Conservation (phyloP, 2,329 filamentous ascomycete species). For the Coniochaeta sp. region DNA sequence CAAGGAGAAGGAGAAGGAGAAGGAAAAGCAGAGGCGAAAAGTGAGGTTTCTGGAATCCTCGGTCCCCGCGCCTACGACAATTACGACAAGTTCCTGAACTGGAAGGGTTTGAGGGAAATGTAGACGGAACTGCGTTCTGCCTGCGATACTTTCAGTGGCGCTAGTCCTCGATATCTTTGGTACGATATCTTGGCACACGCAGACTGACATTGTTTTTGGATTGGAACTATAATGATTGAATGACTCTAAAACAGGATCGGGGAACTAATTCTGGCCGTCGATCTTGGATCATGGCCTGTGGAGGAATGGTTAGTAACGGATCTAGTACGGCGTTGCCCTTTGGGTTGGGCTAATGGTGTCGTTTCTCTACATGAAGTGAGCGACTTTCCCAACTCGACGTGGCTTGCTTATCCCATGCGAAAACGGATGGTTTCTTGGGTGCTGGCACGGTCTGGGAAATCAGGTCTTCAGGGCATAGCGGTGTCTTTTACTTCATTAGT, state of each 20-base stretch:
- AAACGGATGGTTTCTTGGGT: neutral
- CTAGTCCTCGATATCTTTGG: neutral
- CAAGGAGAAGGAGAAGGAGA: slow-evolving; percentile 24
- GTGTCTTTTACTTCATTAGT: neutral
- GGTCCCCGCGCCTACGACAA: neutral
- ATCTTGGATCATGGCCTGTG: neutral
- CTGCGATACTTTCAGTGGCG: neutral
- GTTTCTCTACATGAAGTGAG: neutral
- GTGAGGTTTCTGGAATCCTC: slow-evolving; percentile 21
- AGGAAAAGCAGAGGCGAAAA: slow-evolving; percentile 11
- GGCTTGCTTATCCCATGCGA: neutral
- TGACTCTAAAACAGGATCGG: neutral
- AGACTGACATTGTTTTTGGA: neutral
- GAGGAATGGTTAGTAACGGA: neutral
- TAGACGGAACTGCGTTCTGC: neutral
- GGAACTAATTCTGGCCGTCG: neutral
- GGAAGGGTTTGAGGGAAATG: neutral
- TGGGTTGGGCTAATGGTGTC: neutral
- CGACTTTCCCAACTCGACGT: neutral
- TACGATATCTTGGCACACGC: neutral
- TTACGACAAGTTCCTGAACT: neutral
- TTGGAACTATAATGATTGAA: neutral
- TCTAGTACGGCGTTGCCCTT: neutral
- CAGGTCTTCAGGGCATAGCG: neutral
- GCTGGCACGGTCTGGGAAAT: neutral